phyloP scores from a whole-genome alignment of 202 grass and related monocot genomes.

The Dendrocalamus latiflorus region DNA sequence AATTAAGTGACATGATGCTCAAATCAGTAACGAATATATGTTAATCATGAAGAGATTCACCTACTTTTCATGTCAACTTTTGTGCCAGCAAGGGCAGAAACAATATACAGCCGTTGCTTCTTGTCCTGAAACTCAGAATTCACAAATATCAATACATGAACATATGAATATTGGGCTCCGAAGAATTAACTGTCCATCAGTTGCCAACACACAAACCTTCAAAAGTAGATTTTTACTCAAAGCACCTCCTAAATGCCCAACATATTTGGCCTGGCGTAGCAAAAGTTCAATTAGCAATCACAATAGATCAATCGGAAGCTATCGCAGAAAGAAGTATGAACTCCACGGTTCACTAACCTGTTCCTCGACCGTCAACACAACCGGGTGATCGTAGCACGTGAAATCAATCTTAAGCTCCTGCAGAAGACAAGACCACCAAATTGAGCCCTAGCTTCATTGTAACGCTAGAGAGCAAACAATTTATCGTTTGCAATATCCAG shows the following conservation, averaged over 20 bases:
- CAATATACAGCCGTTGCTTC: conserved; percentile 77
- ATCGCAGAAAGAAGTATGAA: background rate
- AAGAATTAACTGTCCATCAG: background rate
- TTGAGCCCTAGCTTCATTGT: background rate
- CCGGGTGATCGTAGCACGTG: conserved; percentile 63
- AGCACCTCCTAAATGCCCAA: conserved; percentile 75
- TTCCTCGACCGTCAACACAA: conserved; percentile 77
- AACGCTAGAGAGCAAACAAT: conserved; percentile 3
- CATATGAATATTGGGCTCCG: background rate
- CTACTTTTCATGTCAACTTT: conserved; percentile 96
- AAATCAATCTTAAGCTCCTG: conserved; percentile 89
- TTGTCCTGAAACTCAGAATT: conserved; percentile 71
- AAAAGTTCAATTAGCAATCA: conserved; percentile 31
- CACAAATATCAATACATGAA: background rate
- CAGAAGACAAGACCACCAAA: conserved; percentile 23
- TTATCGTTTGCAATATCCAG: background rate
- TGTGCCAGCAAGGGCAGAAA: conserved; percentile 79
- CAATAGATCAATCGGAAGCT: background rate
- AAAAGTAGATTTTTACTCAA: conserved; percentile 89
- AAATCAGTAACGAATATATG: background rate
- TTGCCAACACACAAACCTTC: conserved; percentile 48
- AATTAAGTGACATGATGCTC: background rate
- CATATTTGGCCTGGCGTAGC: conserved; percentile 61
- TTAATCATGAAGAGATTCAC: background rate
- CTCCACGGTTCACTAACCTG: conserved; percentile 44